Evolutionary conservation across 352 stramenopile species (phyloP).

Genomic region (Thalassiosira mediterranea): DNA sequence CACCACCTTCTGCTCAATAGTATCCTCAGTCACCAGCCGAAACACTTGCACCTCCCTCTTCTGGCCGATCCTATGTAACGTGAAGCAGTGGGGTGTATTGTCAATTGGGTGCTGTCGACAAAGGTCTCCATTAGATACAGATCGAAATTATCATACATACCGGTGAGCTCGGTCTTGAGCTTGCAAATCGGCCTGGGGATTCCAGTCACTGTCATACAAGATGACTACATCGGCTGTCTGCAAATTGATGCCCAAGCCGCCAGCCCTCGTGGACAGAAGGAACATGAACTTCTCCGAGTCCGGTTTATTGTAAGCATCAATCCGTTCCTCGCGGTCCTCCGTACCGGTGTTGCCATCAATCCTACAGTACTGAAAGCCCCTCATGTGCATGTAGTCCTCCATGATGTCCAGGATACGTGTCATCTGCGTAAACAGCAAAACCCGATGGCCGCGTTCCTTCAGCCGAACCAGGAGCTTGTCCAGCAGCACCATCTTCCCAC

Average conservation of each 20-base stretch:
- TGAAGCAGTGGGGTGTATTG: too few relatives aligned
- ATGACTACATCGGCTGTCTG: conserved; percentile 99
- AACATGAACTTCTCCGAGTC: conserved; percentile 96
- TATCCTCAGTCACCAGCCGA: conserved; percentile 98
- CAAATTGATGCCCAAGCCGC: conserved; percentile 97
- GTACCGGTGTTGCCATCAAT: conserved; percentile 93
- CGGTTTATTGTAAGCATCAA: conserved; percentile 94
- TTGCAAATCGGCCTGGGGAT: conserved; percentile 93
- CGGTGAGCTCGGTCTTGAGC: conserved; percentile 89
- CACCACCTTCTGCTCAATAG: conserved; percentile 99
- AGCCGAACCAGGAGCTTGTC: conserved; percentile 88
- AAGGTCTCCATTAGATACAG: too few relatives aligned
- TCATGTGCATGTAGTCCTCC: conserved; percentile 94
- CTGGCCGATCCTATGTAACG: conserved; percentile 97
- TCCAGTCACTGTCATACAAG: conserved; percentile 97
- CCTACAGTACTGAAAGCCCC: conserved; percentile 90
- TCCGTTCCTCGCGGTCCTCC: conserved; percentile 91
- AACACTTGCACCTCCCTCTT: conserved; percentile 97
- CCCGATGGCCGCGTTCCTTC: conserved; percentile 74
- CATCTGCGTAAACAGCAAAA: conserved; percentile 88
- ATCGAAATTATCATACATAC: background rate
- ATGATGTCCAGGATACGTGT: conserved; percentile 94
- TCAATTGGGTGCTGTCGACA: too few relatives aligned
- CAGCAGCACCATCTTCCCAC: conserved; percentile 96
- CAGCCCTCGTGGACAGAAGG: conserved; percentile 93